Base-by-base conservation (phyloP, 192 early-diverging fungal genomes). In the Coemansia sp. region DNA sequence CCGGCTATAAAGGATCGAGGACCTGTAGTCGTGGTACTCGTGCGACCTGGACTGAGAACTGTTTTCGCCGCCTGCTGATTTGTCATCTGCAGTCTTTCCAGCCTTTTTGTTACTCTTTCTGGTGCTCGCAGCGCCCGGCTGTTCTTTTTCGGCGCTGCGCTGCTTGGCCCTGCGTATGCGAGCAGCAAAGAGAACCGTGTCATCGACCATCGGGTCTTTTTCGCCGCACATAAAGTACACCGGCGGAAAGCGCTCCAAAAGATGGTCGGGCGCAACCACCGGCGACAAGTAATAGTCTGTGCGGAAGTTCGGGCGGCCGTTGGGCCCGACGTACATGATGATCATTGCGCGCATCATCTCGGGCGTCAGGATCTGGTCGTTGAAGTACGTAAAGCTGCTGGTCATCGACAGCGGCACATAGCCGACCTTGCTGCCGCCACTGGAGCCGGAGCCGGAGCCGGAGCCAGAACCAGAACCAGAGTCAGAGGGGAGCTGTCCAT, bases 161-260 rank as follows among this genome's bases (percentile, higher is more conserved):
- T 85, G 75, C 74, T 96, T 97, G 55, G 95, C 94, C 32, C 89
- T 86, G 39, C 95, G 89, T 18, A 99, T 79, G 12, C 94, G 89
- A 8, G 89, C 93, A 8, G 93, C 93, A 79, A 97, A 91, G 17
- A 99, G 78, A 20, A 97, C 90, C 3, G 96, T 95, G 78, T 99
- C 97, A 79, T 99, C 97, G 5, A 99, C 94, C 48, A 99, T 88
- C 3, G 97, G 97, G 74, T 99, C 97, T 71, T 96, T 96, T 68
- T 97, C 96, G 48, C 97, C 97, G 66, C 91, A 92, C 58, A 99
- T 86, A 57, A 97, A 88, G 73, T 93, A 96, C 0, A 91, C 92
- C 28, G 92, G 91, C 18, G 97, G 97, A 75, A 97, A 99, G 45
- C 90, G 86, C 2, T 93, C 93, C 51, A 99, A 72, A 15, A 99